Conservation (phyloP, 2,329 filamentous ascomycete species). For the Fusarium nurragi region DNA sequence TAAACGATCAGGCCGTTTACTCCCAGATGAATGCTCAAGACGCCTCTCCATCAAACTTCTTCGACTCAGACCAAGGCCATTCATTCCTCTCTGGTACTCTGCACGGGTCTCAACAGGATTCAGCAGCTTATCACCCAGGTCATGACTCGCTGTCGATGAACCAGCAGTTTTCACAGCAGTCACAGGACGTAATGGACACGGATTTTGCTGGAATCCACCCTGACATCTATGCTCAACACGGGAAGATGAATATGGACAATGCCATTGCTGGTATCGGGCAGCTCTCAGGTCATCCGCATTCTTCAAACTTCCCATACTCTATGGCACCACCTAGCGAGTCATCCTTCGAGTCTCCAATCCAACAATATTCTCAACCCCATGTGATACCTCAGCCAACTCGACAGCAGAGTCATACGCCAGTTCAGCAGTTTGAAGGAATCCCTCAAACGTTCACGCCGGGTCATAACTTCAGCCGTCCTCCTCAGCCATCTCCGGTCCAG, state of each 20-base stretch:
- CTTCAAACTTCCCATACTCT: slow-evolving; percentile 50
- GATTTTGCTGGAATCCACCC: slow-evolving; percentile 51
- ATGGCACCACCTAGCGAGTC: slow-evolving; percentile 48
- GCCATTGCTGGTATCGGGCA: slow-evolving; percentile 47
- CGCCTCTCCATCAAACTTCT: slow-evolving; percentile 48
- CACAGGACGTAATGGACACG: slow-evolving; percentile 51
- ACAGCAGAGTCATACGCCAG: slow-evolving; percentile 49
- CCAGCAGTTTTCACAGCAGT: slow-evolving; percentile 49
- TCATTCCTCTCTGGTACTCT: slow-evolving; percentile 47
- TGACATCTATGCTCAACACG: slow-evolving; percentile 51
- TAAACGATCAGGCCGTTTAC: slow-evolving; percentile 48
- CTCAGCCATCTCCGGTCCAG: slow-evolving; percentile 47
- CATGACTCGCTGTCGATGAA: slow-evolving; percentile 48
- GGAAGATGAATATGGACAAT: slow-evolving; percentile 46
- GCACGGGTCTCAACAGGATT: slow-evolving; percentile 44
- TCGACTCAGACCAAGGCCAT: slow-evolving; percentile 48
- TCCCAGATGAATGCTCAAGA: slow-evolving; percentile 48
- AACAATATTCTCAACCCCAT: slow-evolving; percentile 49
- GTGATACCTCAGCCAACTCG: slow-evolving; percentile 47
- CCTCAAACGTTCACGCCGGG: slow-evolving; percentile 42
- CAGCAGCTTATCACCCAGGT: slow-evolving; percentile 45
- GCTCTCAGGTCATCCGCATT: slow-evolving; percentile 46
- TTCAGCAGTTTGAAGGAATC: slow-evolving; percentile 47
- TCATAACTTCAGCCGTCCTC: slow-evolving; percentile 40
- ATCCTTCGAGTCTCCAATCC: slow-evolving; percentile 46